Evolutionary conservation across 148 eudicot genomes (phyloP).

Genomic region (Tetragonia tetragonoides): DNA sequence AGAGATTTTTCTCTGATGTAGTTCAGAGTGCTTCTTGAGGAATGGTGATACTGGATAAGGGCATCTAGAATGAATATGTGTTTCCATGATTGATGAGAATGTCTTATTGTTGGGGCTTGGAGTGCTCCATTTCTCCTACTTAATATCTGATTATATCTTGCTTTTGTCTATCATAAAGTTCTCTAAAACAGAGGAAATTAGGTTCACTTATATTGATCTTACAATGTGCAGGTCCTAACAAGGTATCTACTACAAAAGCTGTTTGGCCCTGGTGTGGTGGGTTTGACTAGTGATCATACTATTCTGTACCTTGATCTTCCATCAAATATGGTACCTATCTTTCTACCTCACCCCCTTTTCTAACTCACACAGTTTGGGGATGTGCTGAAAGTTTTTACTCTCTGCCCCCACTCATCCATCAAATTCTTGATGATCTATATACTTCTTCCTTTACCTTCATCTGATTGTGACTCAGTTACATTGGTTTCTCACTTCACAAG

Average conservation of each 20-base stretch:
- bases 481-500: too few species aligned
- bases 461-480: too few species aligned
- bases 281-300: constrained; percentile 55
- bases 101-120: too few species aligned
- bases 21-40: too few species aligned
- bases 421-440: too few species aligned
- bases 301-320: constrained; percentile 84
- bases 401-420: not conserved
- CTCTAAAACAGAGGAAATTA: not conserved
- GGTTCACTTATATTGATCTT: not conserved
- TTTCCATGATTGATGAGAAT: too few species aligned
- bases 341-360: constrained; percentile 18
- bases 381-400: not conserved
- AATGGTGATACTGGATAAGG: too few species aligned
- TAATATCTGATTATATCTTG: too few species aligned
- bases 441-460: too few species aligned
- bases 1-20: too few species aligned
- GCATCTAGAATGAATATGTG: not conserved
- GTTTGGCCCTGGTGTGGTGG: constrained; percentile 60
- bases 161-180: not conserved
- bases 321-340: constrained; percentile 80
- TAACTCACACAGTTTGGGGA: not conserved
- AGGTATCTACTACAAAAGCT: constrained; percentile 67
- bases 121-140: not conserved
- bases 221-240: constrained; percentile 48